Percentiles rank a stretch among this genome's conserved stretches.
Conservation (phyloP, 2,329 filamentous ascomycete species). For the Didymella keratinophila region DNA sequence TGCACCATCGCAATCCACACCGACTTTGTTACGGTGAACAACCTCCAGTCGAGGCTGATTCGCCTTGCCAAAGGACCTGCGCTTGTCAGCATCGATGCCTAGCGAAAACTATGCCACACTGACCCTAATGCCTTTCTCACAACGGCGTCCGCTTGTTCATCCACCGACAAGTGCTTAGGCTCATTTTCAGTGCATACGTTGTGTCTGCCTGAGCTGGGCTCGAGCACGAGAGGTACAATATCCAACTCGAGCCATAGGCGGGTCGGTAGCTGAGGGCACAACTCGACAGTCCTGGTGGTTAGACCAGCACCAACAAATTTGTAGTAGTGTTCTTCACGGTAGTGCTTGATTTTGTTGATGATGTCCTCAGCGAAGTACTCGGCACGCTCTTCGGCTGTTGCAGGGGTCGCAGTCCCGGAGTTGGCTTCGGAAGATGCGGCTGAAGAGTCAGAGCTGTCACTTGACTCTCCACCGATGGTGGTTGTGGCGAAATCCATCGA, state of each 20-base stretch:
- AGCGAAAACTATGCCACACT: slow-evolving; percentile 38
- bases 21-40: slow-evolving; percentile 71
- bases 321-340: slow-evolving; percentile 70
- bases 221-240: slow-evolving; percentile 73
- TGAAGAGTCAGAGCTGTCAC: slow-evolving; percentile 13
- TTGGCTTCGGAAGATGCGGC: slow-evolving; percentile 10
- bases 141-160: slow-evolving; percentile 84
- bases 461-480: slow-evolving; percentile 14
- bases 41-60: slow-evolving; percentile 72
- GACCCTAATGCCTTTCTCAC: slow-evolving; percentile 79
- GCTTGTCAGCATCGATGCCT: not conserved
- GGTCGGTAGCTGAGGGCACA: slow-evolving; percentile 71
- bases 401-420: slow-evolving; percentile 26
- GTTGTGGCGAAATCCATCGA: slow-evolving; percentile 73
- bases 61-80: slow-evolving; percentile 70
- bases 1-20: slow-evolving; percentile 72
- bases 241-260: slow-evolving; percentile 80
- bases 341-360: slow-evolving; percentile 63
- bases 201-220: slow-evolving; percentile 24
- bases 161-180: slow-evolving; percentile 68
- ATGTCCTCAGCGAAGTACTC: slow-evolving; percentile 64
- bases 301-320: slow-evolving; percentile 81
- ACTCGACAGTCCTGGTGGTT: slow-evolving; percentile 64
- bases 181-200: slow-evolving; percentile 9
- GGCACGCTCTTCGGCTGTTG: slow-evolving; percentile 27